Base-by-base conservation (phyloP, 768 basidiomycete genomes). In the Coprinellus micaceus region DNA sequence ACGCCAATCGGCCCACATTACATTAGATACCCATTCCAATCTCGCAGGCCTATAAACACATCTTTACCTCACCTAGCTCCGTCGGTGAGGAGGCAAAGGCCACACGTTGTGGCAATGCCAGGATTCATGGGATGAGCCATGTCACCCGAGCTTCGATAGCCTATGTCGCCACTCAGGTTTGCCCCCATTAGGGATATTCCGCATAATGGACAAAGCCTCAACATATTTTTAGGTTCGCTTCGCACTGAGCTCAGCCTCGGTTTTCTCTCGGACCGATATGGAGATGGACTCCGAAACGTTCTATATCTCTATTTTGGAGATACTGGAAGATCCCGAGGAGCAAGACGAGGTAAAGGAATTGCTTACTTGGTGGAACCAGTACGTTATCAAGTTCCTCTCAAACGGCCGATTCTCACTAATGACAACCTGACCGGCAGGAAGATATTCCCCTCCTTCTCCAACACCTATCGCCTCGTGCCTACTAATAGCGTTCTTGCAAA, bases 21-120 rank as follows among this genome's bases (percentile, higher is more conserved):
- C 25, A 13, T 53, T 4, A 9, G 2, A 9, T 3, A 26, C 37
- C 30, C 5, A 21, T n/a, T 21, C 10, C 7, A 9, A 2, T 25
- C 30, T 7, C 2, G 1, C 21, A 54, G 53, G 53, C 12, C 9
- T 54, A 26, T 17, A 54, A 54, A 28, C 43, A 54, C 29, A 45
- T 54, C 28, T 54, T 54, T 17, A 54, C 53, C 4, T 44, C 41
- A 1, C 53, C 53, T 4, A 54, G 53, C 41, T 54, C 53, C 4
- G 41, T 45, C 1, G 53, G 45, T 11, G 40, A 45, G 15, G 53
- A 44, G 10, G 22, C 39, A 2, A 21, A 25, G 19, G 43, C 53
- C 13, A 54, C 53, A 1, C 40, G 53, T 2, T 54, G 24, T n/a
- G 40, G 53, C 2, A 54, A 54, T 22, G 37, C 53, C 1, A 37